phyloP scores from a whole-genome alignment of 192 early-diverging fungal genomes.

The Chytriomyces sp. region DNA sequence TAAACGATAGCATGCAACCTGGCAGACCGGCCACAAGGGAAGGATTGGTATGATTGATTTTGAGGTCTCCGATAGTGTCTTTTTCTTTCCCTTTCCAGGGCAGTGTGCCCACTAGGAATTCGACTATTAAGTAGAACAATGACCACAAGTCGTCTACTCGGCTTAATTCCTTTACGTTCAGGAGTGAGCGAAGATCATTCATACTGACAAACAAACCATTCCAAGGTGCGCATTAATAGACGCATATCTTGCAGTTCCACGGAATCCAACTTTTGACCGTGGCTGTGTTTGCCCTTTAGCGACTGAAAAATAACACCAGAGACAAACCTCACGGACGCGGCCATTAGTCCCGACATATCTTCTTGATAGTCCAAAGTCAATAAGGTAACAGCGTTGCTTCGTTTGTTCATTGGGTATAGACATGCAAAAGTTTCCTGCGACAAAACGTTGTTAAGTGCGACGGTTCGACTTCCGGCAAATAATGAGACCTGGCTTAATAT shows the following conservation, averaged over 20 bases:
- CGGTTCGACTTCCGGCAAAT: not conserved
- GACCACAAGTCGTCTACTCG: constrained; percentile 64
- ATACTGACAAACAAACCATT: constrained; percentile 14
- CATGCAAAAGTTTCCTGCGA: constrained; percentile 38
- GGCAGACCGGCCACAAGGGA: constrained; percentile 33
- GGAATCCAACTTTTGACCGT: constrained; percentile 57
- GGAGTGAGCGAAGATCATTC: not conserved
- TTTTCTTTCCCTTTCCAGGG: constrained; percentile 65
- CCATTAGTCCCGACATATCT: constrained; percentile 36
- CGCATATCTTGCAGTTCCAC: constrained; percentile 61
- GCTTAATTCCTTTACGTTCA: constrained; percentile 44
- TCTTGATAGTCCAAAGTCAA: constrained; percentile 59
- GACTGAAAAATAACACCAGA: not conserved
- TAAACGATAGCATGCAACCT: constrained; percentile 10
- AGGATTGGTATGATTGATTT: constrained; percentile 25
- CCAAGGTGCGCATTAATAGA: constrained; percentile 51
- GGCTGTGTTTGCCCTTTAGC: constrained; percentile 23
- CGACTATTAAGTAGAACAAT: constrained; percentile 56
- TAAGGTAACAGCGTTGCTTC: constrained; percentile 43
- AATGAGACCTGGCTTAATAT: constrained; percentile 56
- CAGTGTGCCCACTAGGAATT: constrained; percentile 51
- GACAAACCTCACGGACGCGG: constrained; percentile 42
- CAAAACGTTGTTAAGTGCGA: not conserved
- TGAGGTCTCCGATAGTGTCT: constrained; percentile 48
- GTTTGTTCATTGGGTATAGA: constrained; percentile 2